Evolutionary conservation across 2,329 filamentous ascomycete species (phyloP).

Genomic region (Ophiostoma pallidulum): DNA sequence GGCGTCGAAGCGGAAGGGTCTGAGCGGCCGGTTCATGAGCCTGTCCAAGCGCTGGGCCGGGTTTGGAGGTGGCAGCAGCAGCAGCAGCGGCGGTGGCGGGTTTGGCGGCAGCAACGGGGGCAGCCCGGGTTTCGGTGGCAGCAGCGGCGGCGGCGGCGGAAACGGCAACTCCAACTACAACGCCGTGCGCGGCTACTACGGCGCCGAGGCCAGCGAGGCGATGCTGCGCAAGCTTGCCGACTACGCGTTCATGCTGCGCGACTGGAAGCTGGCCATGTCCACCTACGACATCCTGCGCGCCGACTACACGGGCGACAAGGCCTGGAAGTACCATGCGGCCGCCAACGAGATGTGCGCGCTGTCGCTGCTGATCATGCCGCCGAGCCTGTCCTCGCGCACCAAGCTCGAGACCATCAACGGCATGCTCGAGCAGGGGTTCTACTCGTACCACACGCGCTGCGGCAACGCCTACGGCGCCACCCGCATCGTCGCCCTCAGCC

Average conservation of each 20-base stretch:
- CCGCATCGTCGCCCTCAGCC: slow-evolving; percentile 61
- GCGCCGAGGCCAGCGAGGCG: slow-evolving; percentile 75
- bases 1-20: slow-evolving; percentile 75
- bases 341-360: slow-evolving; percentile 92
- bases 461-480: slow-evolving; percentile 69
- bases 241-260: slow-evolving; percentile 92
- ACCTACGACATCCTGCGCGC: slow-evolving; percentile 84
- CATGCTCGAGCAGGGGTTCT: slow-evolving; percentile 81
- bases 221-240: slow-evolving; percentile 89
- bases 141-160: slow-evolving; percentile 40
- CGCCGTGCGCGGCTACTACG: slow-evolving; percentile 72
- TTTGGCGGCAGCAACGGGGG: slow-evolving; percentile 41
- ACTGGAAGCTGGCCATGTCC: slow-evolving; percentile 86
- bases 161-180: slow-evolving; percentile 57
- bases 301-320: slow-evolving; percentile 92
- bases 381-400: slow-evolving; percentile 61
- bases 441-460: slow-evolving; percentile 85
- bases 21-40: slow-evolving; percentile 89
- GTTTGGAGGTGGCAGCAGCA: slow-evolving; percentile 48
- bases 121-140: slow-evolving; percentile 44
- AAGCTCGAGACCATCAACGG: slow-evolving; percentile 74
- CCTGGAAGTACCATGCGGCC: slow-evolving; percentile 90
- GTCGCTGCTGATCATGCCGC: slow-evolving; percentile 68
- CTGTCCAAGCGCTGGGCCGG: slow-evolving; percentile 83
- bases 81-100: slow-evolving; percentile 29